Conservation (phyloP, 306 rosid species). For the Ceratonia siliqua region DNA sequence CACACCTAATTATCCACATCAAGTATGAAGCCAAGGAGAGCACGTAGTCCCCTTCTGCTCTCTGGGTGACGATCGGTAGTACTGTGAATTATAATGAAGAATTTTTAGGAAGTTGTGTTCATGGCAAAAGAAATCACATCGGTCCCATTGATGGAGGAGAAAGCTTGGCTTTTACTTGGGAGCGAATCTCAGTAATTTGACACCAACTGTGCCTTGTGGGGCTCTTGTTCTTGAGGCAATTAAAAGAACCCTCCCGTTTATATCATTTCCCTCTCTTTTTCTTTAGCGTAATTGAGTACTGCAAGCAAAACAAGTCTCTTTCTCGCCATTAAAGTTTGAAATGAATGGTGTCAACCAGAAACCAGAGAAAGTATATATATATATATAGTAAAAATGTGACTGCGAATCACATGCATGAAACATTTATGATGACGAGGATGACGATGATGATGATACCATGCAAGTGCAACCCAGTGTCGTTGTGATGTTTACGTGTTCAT, state of each 20-base stretch:
- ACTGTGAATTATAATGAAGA: constrained; percentile 36
- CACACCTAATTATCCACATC: too few relatives aligned
- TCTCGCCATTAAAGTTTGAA: constrained; percentile 12
- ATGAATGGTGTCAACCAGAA: not conserved
- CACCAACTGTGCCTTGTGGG: constrained; percentile 25
- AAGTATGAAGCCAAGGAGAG: too few relatives aligned
- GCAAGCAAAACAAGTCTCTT: not conserved
- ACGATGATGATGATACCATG: not conserved
- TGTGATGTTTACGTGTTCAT: not conserved
- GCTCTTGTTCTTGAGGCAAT: constrained; percentile 26
- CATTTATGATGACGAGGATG: not conserved
- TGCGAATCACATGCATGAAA: constrained; percentile 19
- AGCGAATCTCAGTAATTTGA: constrained; percentile 28
- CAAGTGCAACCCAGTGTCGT: not conserved
- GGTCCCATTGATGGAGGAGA: constrained; percentile 20
- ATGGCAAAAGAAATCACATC: constrained; percentile 40
- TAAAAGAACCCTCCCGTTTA: not conserved
- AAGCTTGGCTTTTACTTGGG: constrained; percentile 22
- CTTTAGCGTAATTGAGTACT: not conserved
- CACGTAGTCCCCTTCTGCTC: too few relatives aligned
- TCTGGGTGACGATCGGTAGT: too few relatives aligned
- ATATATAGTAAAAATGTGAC: constrained; percentile 6
- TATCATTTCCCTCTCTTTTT: constrained; percentile 17
- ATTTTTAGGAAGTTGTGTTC: constrained; percentile 46
- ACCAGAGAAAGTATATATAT: not conserved